Percentiles rank a stretch among this genome's conserved stretches.
Evolutionary conservation across 2,329 filamentous ascomycete species (phyloP).

Genomic region (Didymella glomerata): DNA sequence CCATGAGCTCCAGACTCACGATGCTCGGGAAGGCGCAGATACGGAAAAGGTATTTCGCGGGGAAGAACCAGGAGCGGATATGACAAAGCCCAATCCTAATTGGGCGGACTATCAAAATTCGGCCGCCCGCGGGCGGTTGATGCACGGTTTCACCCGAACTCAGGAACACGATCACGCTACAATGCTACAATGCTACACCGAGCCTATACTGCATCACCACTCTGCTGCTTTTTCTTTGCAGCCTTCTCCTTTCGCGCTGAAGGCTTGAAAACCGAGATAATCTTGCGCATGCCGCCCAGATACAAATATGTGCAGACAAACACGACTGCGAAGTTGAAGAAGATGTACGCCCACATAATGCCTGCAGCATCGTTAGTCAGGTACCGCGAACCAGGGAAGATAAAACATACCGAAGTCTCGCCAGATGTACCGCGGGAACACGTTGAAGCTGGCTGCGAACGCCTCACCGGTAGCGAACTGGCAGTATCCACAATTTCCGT

Average conservation of each 20-base stretch:
- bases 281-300: conserved; percentile 53
- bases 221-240: conserved; percentile 33
- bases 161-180: conserved; percentile 21
- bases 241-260: conserved; percentile 47
- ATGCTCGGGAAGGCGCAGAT: conserved; percentile 14
- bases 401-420: conserved; percentile 66
- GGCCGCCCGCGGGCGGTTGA: no score
- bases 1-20: conserved; percentile 27
- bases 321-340: conserved; percentile 68
- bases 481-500: conserved; percentile 71
- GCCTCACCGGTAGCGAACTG: conserved; percentile 68
- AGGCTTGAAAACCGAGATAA: conserved; percentile 48
- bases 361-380: conserved; percentile 26
- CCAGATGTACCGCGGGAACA: conserved; percentile 70
- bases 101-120: no score
- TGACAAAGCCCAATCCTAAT: conserved; percentile 20
- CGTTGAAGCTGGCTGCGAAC: conserved; percentile 65
- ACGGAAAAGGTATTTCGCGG: conserved; percentile 32
- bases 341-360: conserved; percentile 61
- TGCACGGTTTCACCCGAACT: conserved; percentile 36
- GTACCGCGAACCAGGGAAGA: neutral
- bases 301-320: conserved; percentile 65
- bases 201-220: conserved; percentile 36
- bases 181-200: conserved; percentile 22
- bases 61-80: conserved; percentile 32